phyloP scores from a whole-genome alignment of 768 basidiomycete species.

The Tulasnella sp. region DNA sequence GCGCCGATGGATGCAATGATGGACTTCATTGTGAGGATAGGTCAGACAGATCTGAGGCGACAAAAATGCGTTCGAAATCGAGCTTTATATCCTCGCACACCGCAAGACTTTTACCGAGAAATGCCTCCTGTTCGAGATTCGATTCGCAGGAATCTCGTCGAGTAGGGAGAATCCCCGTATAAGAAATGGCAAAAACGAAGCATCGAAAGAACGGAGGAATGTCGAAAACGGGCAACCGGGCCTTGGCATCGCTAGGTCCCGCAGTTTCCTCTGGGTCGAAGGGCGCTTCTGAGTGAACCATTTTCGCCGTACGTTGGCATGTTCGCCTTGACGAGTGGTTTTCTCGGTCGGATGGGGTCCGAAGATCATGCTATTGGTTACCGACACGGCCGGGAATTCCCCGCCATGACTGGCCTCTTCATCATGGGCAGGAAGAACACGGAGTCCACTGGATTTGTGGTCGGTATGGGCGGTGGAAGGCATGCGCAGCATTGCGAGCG shows the following conservation, averaged over 20 bases:
- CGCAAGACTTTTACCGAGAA: not conserved
- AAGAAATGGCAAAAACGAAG: not conserved
- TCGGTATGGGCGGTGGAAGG: not conserved
- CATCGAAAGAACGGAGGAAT: not conserved
- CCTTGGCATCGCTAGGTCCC: not conserved
- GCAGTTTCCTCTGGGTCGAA: not conserved
- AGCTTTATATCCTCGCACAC: not conserved
- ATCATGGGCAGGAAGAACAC: not conserved
- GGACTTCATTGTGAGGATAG: not conserved
- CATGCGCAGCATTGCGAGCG: not conserved
- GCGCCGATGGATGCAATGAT: not conserved
- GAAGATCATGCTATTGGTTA: not conserved
- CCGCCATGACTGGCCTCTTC: not conserved
- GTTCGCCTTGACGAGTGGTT: not conserved
- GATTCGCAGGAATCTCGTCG: not conserved
- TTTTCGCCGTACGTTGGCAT: not conserved
- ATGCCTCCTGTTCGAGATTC: not conserved
- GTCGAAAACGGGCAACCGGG: not conserved
- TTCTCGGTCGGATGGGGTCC: not conserved
- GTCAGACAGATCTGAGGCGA: not conserved
- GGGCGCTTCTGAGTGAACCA: not conserved
- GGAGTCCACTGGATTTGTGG: not conserved
- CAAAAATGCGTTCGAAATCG: not conserved
- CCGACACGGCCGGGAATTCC: not conserved
- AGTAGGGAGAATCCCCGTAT: not conserved